Percentiles rank a stretch among this genome's conserved stretches.
Evolutionary conservation across 805 yeast species (phyloP).

Genomic region (Kazachstania martiniae): DNA sequence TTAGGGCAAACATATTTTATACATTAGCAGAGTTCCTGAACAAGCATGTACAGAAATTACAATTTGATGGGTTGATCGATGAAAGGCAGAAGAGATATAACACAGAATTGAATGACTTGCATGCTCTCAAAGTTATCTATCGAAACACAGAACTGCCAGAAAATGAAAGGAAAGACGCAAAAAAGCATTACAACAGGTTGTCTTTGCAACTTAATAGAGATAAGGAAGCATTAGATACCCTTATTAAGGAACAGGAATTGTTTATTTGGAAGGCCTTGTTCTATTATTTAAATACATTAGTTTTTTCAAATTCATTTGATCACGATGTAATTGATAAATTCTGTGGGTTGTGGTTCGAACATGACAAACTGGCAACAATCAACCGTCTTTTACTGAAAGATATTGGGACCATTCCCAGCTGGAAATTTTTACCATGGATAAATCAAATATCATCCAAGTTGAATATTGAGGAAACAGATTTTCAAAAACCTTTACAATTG

Average conservation of each 20-base stretch:
- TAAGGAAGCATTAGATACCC: constrained; percentile 31
- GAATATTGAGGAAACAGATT: constrained; percentile 35
- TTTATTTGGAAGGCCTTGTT: constrained; percentile 45
- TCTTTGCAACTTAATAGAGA: constrained; percentile 41
- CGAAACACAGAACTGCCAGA: constrained; percentile 32
- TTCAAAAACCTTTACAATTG: constrained; percentile 43
- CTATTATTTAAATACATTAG: constrained; percentile 48
- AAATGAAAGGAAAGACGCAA: constrained; percentile 42
- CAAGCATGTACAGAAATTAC: constrained; percentile 40
- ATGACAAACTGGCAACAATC: constrained; percentile 35
- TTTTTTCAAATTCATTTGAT: constrained; percentile 32
- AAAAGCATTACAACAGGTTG: constrained; percentile 40
- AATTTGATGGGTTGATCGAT: constrained; percentile 34
- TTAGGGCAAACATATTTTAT: constrained; percentile 40
- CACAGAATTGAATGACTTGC: constrained; percentile 37
- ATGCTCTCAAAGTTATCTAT: constrained; percentile 36
- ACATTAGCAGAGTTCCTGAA: constrained; percentile 68
- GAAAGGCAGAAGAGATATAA: constrained; percentile 32
- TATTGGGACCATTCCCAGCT: constrained; percentile 39
- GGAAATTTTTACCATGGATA: constrained; percentile 67
- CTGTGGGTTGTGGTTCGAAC: constrained; percentile 75
- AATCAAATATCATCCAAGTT: constrained; percentile 72
- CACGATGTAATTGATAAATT: constrained; percentile 62
- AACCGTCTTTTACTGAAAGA: constrained; percentile 32
- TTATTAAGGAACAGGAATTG: constrained; percentile 29